These are phyloP conservation scores for Penicillium expansum DNA, from an alignment of 2,329 filamentous ascomycete species.

Conservation along the genomic window DNA sequence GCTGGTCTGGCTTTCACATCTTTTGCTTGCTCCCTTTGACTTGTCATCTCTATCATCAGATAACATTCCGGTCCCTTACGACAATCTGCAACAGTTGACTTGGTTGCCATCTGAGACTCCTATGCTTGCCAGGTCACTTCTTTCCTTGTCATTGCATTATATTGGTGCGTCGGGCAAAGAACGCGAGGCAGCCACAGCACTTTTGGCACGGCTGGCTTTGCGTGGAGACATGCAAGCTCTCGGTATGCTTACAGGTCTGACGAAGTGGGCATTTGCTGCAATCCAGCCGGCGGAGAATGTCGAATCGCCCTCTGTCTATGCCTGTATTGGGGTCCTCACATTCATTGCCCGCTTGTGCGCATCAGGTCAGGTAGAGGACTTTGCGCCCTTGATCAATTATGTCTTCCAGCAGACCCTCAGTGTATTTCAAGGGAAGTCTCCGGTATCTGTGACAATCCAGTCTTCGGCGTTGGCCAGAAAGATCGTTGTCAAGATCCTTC, in stretches of 20 bases:
- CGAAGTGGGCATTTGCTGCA: conserved; percentile 66
- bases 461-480: conserved; percentile 79
- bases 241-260: conserved; percentile 65
- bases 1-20: conserved; percentile 80
- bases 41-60: conserved; percentile 73
- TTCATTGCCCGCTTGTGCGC: conserved; percentile 73
- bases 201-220: conserved; percentile 78
- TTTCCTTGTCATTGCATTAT: conserved; percentile 69
- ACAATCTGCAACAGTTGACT: conserved; percentile 28
- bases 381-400: conserved; percentile 62
- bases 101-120: conserved; percentile 62
- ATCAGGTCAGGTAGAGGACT: conserved; percentile 70
- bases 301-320: conserved; percentile 59
- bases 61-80: conserved; percentile 36
- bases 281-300: conserved; percentile 50
- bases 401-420: conserved; percentile 66
- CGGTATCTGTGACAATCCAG: conserved; percentile 54
- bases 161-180: conserved; percentile 79
- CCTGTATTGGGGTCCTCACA: conserved; percentile 73
- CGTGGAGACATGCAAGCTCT: conserved; percentile 83
- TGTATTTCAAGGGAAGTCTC: conserved; percentile 54
- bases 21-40: conserved; percentile 85
- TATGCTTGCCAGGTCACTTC: conserved; percentile 65
- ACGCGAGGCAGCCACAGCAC: conserved; percentile 76
- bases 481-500: conserved; percentile 77